These are phyloP conservation scores for Cyclotella cryptica DNA, from an alignment of 108 stramenopile genomes.

Conservation along the genomic window DNA sequence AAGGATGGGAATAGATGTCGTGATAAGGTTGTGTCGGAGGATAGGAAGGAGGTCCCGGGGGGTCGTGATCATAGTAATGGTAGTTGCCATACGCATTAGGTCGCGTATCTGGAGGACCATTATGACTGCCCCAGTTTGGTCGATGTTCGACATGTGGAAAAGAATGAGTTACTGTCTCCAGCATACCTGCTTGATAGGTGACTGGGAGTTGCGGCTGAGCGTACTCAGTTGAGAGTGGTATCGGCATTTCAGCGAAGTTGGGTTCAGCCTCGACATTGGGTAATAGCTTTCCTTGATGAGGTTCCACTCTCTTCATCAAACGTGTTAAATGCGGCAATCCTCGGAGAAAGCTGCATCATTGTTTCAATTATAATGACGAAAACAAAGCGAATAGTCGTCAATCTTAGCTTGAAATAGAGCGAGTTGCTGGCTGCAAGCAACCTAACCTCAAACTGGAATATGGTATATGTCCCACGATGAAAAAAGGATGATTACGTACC, in stretches of 20 bases:
- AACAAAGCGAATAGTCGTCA: background rate
- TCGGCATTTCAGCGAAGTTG: conserved; percentile 35
- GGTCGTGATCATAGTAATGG: background rate
- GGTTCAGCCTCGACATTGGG: conserved; percentile 38
- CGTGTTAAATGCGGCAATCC: conserved; percentile 36
- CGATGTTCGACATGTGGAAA: background rate
- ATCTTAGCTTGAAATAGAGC: background rate
- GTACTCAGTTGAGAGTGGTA: conserved; percentile 11
- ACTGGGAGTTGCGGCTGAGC: background rate
- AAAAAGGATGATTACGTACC: conserved; percentile 4
- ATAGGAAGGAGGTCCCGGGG: background rate
- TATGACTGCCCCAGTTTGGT: background rate
- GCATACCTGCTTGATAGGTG: background rate
- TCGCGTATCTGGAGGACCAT: background rate
- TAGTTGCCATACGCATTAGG: background rate
- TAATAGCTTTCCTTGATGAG: conserved; percentile 24
- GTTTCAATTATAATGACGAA: background rate
- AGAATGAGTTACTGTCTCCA: background rate
- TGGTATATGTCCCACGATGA: background rate
- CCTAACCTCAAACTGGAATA: background rate
- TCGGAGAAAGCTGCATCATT: conserved; percentile 20
- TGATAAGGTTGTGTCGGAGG: background rate
- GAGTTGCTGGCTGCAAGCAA: background rate
- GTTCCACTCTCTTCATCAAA: conserved; percentile 34
- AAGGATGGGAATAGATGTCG: background rate